A percentile compares a stretch with the other conserved stretches of the same genome.
Conservation (phyloP, 768 basidiomycete genomes). For the Tylopilus balloui region DNA sequence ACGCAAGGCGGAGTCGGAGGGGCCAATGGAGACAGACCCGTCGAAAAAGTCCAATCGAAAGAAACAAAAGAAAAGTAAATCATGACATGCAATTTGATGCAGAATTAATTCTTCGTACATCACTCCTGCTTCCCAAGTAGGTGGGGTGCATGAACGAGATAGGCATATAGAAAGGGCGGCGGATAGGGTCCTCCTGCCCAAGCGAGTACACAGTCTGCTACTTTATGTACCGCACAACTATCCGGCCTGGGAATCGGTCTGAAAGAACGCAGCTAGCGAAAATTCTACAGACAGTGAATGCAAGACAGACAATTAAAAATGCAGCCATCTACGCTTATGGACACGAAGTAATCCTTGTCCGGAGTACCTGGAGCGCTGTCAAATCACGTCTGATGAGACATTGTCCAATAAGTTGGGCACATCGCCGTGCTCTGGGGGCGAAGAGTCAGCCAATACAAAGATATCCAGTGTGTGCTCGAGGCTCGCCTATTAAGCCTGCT, state of each 20-base stretch:
- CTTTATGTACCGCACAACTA: not conserved
- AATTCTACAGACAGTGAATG: not conserved
- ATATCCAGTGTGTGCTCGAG: not conserved
- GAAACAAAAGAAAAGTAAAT: slow-evolving; percentile 41
- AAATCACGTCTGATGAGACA: slow-evolving; percentile 23
- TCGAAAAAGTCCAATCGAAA: slow-evolving; percentile 42
- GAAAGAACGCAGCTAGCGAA: not conserved
- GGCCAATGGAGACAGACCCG: slow-evolving; percentile 23
- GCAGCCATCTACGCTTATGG: slow-evolving; percentile 7
- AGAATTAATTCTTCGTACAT: not conserved
- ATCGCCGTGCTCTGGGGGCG: slow-evolving; percentile 25
- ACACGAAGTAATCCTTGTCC: slow-evolving; percentile 8
- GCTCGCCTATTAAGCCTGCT: slow-evolving; percentile 48
- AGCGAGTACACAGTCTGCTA: not conserved
- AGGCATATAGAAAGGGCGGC: not conserved
- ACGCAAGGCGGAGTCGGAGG: slow-evolving; percentile 35
- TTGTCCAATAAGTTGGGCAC: slow-evolving; percentile 23
- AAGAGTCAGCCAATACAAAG: not conserved
- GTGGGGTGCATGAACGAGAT: not conserved
- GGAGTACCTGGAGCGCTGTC: slow-evolving; percentile 21
- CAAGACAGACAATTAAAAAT: not conserved
- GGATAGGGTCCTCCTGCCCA: not conserved
- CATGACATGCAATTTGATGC: slow-evolving; percentile 7
- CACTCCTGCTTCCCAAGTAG: not conserved
- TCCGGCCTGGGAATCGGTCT: not conserved